Base-by-base conservation (phyloP, 78 protist species). In the Carpediemonas membranifera region DNA sequence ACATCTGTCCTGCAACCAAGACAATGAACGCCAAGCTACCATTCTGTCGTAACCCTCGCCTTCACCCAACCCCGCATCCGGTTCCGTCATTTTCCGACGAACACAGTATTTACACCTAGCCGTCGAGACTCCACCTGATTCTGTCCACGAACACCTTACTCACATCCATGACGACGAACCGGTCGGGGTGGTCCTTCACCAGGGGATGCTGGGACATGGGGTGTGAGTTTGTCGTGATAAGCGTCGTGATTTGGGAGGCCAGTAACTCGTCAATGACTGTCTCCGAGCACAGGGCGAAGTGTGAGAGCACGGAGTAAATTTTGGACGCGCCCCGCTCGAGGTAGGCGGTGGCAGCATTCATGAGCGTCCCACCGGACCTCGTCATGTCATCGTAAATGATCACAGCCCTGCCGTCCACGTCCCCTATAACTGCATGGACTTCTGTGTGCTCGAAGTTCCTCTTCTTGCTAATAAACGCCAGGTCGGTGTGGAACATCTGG, bases 301-400 rank as follows among this genome's bases (percentile, higher is more conserved):
- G 77, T 5, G 68, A 16, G 55, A 60, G 13, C 41, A 73, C 18
- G 21, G 58, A 25, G 21, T 59, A 73, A 1, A 73, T 68, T 16
- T 1, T 5, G 9, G 16, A 24, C 16, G 77, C 77, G 19, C 77
- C 77, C 14, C 14, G 14, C 14, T 7, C 53, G 3, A 60, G 15
- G 57, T 73, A 73, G 31, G 68, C 77, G 7, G 11, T 43, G 3
- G 68, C 71, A 39, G 77, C 77, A 3, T 59, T 2, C n/a, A 59
- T 13, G 7, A 61, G 15, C 16, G 77, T 73, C 18, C 58, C 58
- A 44, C 77, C 77, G 5, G 77, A 60, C 39, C 77, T 9, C 47
- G 55, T 36, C 77, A 73, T 73, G 54, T 73, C 77, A 73, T 73
- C 77, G 54, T 39, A 73, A 3, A 73, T 73, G 66, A 73, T 7